These are phyloP conservation scores for Pythium sp. DNA, from an alignment of 352 stramenopile genomes.

Conservation along the genomic window DNA sequence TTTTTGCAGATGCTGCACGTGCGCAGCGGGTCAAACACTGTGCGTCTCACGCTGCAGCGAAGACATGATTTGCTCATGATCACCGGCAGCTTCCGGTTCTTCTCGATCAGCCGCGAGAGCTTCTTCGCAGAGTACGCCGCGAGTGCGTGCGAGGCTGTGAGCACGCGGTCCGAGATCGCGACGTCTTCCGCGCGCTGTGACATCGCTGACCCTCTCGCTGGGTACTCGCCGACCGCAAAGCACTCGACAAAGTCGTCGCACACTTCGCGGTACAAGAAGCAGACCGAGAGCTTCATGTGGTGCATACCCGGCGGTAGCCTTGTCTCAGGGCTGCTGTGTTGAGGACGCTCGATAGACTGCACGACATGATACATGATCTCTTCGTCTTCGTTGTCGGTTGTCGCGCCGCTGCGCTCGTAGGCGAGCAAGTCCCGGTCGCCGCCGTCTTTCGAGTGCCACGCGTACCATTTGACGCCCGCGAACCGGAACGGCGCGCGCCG, in stretches of 20 bases:
- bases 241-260: constrained; percentile 52
- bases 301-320: constrained; percentile 20
- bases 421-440: constrained; percentile 44
- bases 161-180: constrained; percentile 35
- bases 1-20: constrained; percentile 52
- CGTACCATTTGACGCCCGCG: constrained; percentile 55
- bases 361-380: constrained; percentile 56
- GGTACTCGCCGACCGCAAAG: constrained; percentile 50
- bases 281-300: constrained; percentile 40
- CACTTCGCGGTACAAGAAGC: constrained; percentile 51
- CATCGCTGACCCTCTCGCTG: constrained; percentile 20
- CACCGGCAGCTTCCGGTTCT: constrained; percentile 28
- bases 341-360: constrained; percentile 39
- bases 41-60: constrained; percentile 30
- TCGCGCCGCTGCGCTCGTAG: constrained; percentile 59
- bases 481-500: constrained; percentile 49
- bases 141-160: constrained; percentile 35
- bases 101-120: constrained; percentile 34
- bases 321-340: constrained; percentile 25
- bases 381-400: constrained; percentile 31
- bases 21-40: constrained; percentile 28
- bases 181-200: constrained; percentile 31
- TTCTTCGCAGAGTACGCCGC: constrained; percentile 36
- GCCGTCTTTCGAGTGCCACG: constrained; percentile 29
- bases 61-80: constrained; percentile 45